Percentiles rank a stretch among this genome's conserved stretches.
These are phyloP conservation scores for Chrysanthemum lavandulifolium DNA, from an alignment of 129 eudicot species.

Conservation along the genomic window DNA sequence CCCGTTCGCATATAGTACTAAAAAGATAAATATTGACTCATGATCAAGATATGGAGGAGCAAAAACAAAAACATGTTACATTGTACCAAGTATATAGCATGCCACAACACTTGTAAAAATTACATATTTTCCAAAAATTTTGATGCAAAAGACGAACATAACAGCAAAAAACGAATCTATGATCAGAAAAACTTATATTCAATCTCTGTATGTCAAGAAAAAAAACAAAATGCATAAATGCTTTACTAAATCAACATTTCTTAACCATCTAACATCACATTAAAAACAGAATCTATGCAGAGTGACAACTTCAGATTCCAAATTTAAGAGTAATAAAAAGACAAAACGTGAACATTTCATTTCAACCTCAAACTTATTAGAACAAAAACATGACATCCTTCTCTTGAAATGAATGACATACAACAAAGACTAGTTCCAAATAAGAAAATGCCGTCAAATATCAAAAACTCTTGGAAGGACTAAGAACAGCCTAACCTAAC, in stretches of 20 bases:
- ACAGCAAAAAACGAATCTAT: conserved; percentile 11
- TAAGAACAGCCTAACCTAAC: conserved; percentile 2
- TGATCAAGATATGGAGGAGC: not conserved
- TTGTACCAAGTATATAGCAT: not conserved
- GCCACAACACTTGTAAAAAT: not conserved
- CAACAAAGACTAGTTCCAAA: conserved; percentile 11
- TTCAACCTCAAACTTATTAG: conserved; percentile 22
- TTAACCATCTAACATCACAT: conserved; percentile 12
- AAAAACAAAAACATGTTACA: not conserved
- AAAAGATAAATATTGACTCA: not conserved
- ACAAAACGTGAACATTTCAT: conserved; percentile 9
- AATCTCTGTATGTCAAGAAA: not conserved
- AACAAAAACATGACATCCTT: conserved; percentile 15
- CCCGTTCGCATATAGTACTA: conserved; percentile 95
- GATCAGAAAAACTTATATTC: not conserved
- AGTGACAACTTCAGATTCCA: not conserved
- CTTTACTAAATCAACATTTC: conserved; percentile 12
- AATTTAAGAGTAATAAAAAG: conserved; percentile 23
- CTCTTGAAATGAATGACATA: conserved; percentile 5
- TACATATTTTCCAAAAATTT: not conserved
- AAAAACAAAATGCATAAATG: conserved; percentile 7
- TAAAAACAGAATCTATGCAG: conserved; percentile 12
- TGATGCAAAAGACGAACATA: not conserved
- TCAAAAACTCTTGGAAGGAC: not conserved
- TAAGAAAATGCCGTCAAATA: not conserved